Percentiles rank a stretch among this genome's conserved stretches.
Evolutionary conservation across 805 yeast species (phyloP).

Genomic region (Ogataea methylovora): DNA sequence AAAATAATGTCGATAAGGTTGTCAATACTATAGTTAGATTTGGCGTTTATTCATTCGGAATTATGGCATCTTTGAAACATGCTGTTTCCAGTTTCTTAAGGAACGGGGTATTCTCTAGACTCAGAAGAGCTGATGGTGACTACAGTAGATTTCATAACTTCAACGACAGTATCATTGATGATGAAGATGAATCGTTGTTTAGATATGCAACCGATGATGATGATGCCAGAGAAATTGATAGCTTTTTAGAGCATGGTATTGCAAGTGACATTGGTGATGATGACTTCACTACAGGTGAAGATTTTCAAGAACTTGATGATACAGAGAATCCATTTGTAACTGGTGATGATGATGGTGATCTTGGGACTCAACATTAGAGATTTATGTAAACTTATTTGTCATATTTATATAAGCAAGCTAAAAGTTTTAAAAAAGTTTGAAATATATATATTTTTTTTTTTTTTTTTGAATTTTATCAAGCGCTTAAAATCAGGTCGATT

Average conservation of each 20-base stretch:
- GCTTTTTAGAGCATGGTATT: conserved; percentile 27
- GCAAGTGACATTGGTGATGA: conserved; percentile 27
- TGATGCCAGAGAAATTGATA: conserved; percentile 41
- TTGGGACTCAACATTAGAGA: background rate
- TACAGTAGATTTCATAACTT: conserved; percentile 9
- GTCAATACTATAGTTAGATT: conserved; percentile 52
- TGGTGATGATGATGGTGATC: conserved; percentile 5
- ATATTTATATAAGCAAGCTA: no score
- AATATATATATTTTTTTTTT: no score
- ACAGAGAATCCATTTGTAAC: conserved; percentile 3
- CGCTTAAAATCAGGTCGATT: no score
- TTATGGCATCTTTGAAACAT: conserved; percentile 9
- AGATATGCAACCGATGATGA: conserved; percentile 31
- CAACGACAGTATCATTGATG: conserved; percentile 24
- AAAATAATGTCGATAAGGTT: conserved; percentile 49
- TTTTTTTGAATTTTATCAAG: no score
- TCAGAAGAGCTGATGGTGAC: conserved; percentile 8
- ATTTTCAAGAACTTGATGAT: conserved; percentile 20
- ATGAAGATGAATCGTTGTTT: conserved; percentile 25
- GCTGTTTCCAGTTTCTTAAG: conserved; percentile 10
- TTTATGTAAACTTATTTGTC: no score
- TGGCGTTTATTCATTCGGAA: conserved; percentile 34
- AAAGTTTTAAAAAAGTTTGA: no score
- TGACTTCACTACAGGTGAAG: no score
- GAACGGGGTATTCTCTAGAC: conserved; percentile 14